phyloP scores from a whole-genome alignment of 139 green algal genomes.

The Astrephomene gubernaculifera region DNA sequence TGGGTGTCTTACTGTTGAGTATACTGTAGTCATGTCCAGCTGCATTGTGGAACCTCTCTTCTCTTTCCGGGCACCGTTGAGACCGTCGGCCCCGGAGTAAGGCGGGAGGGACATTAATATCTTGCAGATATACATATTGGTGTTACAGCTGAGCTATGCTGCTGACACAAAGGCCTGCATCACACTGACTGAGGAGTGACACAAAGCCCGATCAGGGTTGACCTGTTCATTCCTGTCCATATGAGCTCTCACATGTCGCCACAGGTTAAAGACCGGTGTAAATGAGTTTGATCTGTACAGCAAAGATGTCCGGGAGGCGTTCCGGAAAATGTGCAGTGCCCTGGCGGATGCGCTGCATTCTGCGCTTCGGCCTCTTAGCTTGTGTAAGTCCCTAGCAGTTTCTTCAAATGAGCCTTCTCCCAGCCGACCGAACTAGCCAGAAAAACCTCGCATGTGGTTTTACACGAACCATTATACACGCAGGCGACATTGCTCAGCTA shows the following conservation, averaged over 20 bases:
- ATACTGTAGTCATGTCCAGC: not conserved
- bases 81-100: conserved; percentile 22
- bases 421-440: not conserved
- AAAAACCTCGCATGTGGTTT: too few relatives aligned
- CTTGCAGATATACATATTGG: not conserved
- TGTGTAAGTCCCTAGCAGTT: conserved; percentile 13
- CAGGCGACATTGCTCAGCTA: not conserved
- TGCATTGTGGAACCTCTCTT: not conserved
- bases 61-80: conserved; percentile 30
- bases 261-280: conserved; percentile 13
- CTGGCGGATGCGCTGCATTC: not conserved
- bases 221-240: too few relatives aligned
- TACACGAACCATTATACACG: too few relatives aligned
- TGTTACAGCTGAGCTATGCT: conserved; percentile 20
- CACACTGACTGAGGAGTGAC: too few relatives aligned
- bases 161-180: conserved; percentile 28
- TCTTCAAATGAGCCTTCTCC: not conserved
- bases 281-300: conserved; percentile 44
- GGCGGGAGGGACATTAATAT: conserved; percentile 22
- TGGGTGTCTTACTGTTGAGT: not conserved
- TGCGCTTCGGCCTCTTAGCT: not conserved
- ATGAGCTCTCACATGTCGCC: too few relatives aligned
- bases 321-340: not conserved
- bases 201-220: too few relatives aligned
- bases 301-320: conserved; percentile 45